Evolutionary conservation across 306 rosid species (phyloP).

Genomic region (Spatholobus suberectus): DNA sequence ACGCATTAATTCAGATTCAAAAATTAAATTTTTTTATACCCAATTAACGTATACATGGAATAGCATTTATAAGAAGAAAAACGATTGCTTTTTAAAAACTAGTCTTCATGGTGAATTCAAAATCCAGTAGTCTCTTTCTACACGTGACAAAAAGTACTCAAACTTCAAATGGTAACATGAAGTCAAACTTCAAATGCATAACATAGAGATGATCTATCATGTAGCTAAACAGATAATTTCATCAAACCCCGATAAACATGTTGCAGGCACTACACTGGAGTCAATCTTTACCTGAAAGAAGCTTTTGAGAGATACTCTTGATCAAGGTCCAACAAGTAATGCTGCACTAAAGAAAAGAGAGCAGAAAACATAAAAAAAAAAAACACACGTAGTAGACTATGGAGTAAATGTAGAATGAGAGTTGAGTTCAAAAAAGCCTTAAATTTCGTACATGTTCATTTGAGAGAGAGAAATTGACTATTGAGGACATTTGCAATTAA

Average conservation of each 20-base stretch:
- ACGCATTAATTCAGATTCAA: neutral
- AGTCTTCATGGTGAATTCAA: neutral
- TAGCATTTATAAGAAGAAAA: neutral
- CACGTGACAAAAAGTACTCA: too few relatives aligned
- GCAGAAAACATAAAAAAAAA: neutral
- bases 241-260: neutral
- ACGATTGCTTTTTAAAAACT: neutral
- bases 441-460: neutral
- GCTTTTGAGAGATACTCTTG: neutral
- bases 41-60: neutral
- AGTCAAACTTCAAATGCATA: neutral
- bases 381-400: too few relatives aligned
- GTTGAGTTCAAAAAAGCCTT: neutral
- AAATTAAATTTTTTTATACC: neutral
- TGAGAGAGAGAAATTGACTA: too few relatives aligned
- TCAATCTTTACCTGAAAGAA: neutral
- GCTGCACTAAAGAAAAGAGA: neutral
- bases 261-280: neutral
- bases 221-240: neutral
- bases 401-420: too few relatives aligned
- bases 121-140: too few relatives aligned
- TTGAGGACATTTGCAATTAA: neutral
- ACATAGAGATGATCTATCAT: neutral
- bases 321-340: neutral
- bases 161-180: neutral